Evolutionary conservation across 176 grass and related monocot genomes (phyloP).

Genomic region (Secale cereale): DNA sequence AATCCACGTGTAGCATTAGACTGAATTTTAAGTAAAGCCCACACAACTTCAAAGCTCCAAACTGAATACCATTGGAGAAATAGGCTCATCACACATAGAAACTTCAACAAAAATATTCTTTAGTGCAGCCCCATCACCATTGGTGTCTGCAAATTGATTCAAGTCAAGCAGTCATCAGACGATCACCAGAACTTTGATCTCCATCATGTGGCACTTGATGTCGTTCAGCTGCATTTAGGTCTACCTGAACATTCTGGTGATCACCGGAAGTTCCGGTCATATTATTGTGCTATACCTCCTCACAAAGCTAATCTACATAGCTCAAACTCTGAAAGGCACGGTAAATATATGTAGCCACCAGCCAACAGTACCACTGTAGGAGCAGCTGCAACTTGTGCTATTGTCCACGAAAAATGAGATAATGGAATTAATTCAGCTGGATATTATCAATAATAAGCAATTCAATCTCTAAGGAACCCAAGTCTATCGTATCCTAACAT

Average conservation of each 20-base stretch:
- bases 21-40: not conserved
- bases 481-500: not conserved
- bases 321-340: not conserved
- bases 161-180: not conserved
- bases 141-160: not conserved
- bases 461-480: slow-evolving; percentile 19
- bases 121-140: not conserved
- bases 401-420: not conserved
- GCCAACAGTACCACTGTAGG: not conserved
- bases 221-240: not conserved
- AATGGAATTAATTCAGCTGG: not conserved
- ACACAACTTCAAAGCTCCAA: not conserved
- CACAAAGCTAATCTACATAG: not conserved
- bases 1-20: not conserved
- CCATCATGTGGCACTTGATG: not conserved
- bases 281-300: not conserved
- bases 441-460: not conserved
- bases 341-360: not conserved
- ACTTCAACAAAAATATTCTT: not conserved
- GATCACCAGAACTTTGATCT: not conserved
- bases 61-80: not conserved
- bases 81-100: not conserved
- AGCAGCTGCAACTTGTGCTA: not conserved
- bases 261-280: not conserved
- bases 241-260: not conserved